These are phyloP conservation scores for Ramaria rubella DNA, from an alignment of 768 basidiomycete genomes.

Conservation along the genomic window DNA sequence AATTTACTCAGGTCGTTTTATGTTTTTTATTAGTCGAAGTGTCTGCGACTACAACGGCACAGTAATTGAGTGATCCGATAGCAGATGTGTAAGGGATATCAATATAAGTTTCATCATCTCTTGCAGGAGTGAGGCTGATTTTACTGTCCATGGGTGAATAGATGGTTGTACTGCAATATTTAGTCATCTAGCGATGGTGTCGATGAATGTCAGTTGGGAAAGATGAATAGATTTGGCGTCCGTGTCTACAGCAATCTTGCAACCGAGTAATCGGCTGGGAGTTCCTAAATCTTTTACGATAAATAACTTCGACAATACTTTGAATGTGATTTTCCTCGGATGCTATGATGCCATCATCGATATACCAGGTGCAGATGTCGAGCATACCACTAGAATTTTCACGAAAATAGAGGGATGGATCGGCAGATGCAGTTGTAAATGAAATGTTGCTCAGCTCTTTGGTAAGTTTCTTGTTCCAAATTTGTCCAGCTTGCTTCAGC, in stretches of 20 bases:
- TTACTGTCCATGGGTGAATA: slow-evolving; percentile 17
- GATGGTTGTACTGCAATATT: slow-evolving; percentile 15
- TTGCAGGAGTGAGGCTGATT: slow-evolving; percentile 9
- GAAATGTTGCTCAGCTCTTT: slow-evolving; percentile 17
- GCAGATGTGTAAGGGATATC: background rate
- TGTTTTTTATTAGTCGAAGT: slow-evolving; percentile 13
- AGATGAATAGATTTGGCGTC: background rate
- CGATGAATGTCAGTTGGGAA: background rate
- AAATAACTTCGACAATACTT: background rate
- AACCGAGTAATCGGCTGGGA: background rate
- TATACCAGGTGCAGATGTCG: slow-evolving; percentile 26
- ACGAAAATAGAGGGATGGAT: slow-evolving; percentile 29
- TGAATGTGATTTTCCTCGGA: background rate
- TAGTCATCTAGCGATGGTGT: slow-evolving; percentile 11
- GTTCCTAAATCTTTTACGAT: background rate
- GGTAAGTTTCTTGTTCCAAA: slow-evolving; percentile 24
- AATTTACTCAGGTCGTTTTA: background rate
- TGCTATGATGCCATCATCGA: slow-evolving; percentile 23
- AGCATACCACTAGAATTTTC: slow-evolving; percentile 9
- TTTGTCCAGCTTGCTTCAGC: slow-evolving; percentile 20
- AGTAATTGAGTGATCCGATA: slow-evolving; percentile 18
- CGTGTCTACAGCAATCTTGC: background rate
- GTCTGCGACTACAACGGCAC: slow-evolving; percentile 19
- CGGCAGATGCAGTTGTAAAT: slow-evolving; percentile 20
- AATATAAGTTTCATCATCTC: background rate